Base-by-base conservation (phyloP, 352 stramenopile species). In the Saprolegnia diclina region DNA sequence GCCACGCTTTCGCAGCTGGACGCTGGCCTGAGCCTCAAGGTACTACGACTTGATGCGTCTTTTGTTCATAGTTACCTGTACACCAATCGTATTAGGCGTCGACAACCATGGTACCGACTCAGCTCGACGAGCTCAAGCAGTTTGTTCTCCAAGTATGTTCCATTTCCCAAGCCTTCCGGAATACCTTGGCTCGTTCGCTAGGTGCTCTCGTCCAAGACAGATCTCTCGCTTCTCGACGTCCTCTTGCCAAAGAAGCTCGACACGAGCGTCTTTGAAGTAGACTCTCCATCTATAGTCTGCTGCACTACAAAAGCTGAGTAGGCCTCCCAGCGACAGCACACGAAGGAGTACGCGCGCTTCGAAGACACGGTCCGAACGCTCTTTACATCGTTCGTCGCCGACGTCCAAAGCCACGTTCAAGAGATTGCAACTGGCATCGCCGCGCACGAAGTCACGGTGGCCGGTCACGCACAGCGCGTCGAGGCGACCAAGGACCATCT, bases 1-100 rank as follows among this genome's bases (percentile, higher is more conserved):
- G 57, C 35, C 19, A 66, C 57, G 44, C n/a, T 38, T 21, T 22
- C 40, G 40, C 57, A 66, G 42, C 22, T 66, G 21, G 38, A 66
- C 14, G 38, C 57, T 1, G 57, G 57, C 0, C 57, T 66, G 10
- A 29, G 35, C 37, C 57, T 66, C 40, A 66, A 66, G 57, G 57
- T 66, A 0, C 10, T n/a, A n/a, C n/a, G n/a, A n/a, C n/a, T n/a
- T n/a, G n/a, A n/a, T n/a, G n/a, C n/a, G n/a, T n/a, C n/a, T n/a
- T n/a, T n/a, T n/a, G n/a, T n/a, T n/a, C n/a, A n/a, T n/a, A n/a
- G n/a, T n/a, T n/a, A n/a, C n/a, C n/a, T n/a, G n/a, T n/a, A n/a
- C n/a, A n/a, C n/a, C 3, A 19, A 5, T 13, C 53, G 57, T 40
- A n/a, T n/a, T n/a, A 66, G 57, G 40, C 57, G 22, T 66, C 57